Base-by-base conservation (phyloP, 306 rosid species). In the Lagenaria siceraria region DNA sequence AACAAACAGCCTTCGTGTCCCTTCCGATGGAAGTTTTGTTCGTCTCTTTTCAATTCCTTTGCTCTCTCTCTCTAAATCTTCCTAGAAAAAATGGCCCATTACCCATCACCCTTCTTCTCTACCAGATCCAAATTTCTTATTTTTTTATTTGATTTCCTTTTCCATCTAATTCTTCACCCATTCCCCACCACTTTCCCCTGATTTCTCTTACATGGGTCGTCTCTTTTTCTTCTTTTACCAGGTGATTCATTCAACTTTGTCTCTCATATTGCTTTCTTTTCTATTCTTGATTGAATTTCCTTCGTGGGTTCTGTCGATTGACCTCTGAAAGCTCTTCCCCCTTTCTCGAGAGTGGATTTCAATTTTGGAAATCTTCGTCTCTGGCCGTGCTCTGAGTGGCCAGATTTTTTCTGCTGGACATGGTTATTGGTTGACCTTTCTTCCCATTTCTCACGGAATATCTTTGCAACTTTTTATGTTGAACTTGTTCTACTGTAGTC, bases 351-450 rank as follows among this genome's bases (percentile, higher is more conserved):
- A 46, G 42, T 22, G 51, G 4, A 25, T 46, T 70, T 70, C 6
- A 21, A 3, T 21, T 22, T 0, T 22, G 13, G 10, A 46, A 70
- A 24, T 70, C 55, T 51, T 51, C 55, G 4, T 43, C 49, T 43
- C 49, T 14, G 49, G 0, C 49, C 3, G 48, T 42, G 1, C 17
- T 46, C 52, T 46, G 52, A 12, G 52, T 46, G 17, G 5, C 52
- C 52, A 17, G 15, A 36, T 65, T 33, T 59, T n/a, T 36, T 66
- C 18, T 66, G 46, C 52, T 66, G 31, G 11, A 22, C 5, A 13
- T 71, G 76, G 76, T n/a, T n/a, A n/a, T n/a, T n/a, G n/a, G n/a
- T 71, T 71, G 24, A 71, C 59, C 76, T 71, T 71, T 71, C 76
- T 48, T 46, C 53, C 8, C 15, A 7, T 70, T 43, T 24, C 36